phyloP scores from a whole-genome alignment of 2,329 filamentous ascomycete genomes.

The Dothiorella sarmentorum region DNA sequence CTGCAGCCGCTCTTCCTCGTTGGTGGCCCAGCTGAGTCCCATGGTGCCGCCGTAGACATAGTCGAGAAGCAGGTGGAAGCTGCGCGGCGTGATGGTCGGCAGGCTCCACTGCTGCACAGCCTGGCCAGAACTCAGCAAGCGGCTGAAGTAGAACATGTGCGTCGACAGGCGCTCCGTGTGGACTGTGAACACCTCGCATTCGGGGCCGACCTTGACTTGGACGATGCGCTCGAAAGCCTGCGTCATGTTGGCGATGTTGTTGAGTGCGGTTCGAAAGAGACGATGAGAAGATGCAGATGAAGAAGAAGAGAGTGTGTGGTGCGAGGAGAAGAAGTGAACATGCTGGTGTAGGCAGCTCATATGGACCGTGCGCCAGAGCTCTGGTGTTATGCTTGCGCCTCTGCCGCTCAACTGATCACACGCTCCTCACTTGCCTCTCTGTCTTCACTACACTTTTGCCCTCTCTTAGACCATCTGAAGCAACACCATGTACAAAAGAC shows the following conservation, averaged over 20 bases:
- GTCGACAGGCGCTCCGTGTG: background rate
- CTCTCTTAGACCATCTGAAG: too few relatives aligned
- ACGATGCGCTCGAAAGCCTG: background rate
- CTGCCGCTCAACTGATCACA: too few relatives aligned
- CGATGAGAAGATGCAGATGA: background rate
- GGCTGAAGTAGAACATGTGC: background rate
- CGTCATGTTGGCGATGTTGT: background rate
- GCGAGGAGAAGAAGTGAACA: background rate
- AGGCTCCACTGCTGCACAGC: background rate
- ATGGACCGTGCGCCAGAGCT: too few relatives aligned
- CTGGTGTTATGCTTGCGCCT: too few relatives aligned
- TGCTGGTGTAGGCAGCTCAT: too few relatives aligned
- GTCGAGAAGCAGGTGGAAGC: background rate
- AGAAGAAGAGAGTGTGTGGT: background rate
- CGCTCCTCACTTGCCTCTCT: too few relatives aligned
- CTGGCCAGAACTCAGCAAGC: background rate
- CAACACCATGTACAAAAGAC: too few relatives aligned
- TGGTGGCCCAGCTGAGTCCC: background rate
- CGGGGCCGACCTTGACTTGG: background rate
- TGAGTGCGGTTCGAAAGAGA: background rate
- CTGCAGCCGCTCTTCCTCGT: background rate
- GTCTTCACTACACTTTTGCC: too few relatives aligned
- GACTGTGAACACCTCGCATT: background rate
- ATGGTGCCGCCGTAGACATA: background rate
- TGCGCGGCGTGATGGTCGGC: background rate